Evolutionary conservation across 768 basidiomycete genomes (phyloP).

Genomic region (Termitomyces heimii): DNA sequence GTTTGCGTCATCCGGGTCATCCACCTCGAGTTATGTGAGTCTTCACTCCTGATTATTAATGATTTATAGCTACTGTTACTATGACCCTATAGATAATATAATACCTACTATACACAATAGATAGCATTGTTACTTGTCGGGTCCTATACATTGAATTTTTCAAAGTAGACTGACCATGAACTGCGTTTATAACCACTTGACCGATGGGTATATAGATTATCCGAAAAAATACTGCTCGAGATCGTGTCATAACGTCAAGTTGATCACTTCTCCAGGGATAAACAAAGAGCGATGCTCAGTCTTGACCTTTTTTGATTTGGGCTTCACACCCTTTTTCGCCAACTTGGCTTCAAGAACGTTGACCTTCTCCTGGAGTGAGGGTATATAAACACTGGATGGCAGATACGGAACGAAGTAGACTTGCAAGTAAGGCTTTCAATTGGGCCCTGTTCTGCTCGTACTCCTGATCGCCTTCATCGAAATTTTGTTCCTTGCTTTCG

Average conservation of each 20-base stretch:
- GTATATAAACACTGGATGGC: not conserved
- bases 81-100: no score
- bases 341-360: constrained; percentile 7
- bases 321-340: constrained; percentile 8
- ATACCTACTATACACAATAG: no score
- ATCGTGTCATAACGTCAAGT: constrained; percentile 11
- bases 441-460: not conserved
- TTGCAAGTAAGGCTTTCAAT: not conserved
- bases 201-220: not conserved
- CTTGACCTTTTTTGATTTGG: constrained; percentile 8
- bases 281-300: constrained; percentile 10
- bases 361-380: not conserved
- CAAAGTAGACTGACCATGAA: not conserved
- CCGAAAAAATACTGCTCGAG: not conserved
- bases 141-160: not conserved
- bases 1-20: not conserved
- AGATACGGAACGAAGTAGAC: not conserved
- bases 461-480: not conserved
- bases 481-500: not conserved
- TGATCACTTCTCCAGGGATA: constrained; percentile 14
- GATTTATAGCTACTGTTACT: no score
- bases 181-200: no score
- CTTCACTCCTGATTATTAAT: no score
- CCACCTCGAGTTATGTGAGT: no score
- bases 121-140: no score